These are phyloP conservation scores for Akebia trifoliata DNA, from an alignment of 164 flowering plant genomes.

Conservation along the genomic window DNA sequence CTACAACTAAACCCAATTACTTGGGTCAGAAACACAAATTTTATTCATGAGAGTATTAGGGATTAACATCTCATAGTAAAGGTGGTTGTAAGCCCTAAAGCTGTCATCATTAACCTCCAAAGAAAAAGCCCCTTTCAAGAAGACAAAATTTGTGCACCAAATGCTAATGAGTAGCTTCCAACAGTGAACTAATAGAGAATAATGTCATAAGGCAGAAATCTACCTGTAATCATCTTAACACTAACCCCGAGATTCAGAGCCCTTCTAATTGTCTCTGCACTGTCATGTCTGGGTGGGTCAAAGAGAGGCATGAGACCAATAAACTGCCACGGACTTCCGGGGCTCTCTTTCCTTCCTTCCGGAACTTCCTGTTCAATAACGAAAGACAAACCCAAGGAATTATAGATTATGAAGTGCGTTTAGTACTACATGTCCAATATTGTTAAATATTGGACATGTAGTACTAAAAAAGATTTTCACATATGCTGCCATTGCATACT, in stretches of 20 bases:
- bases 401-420: too few species aligned
- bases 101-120: background rate
- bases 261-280: slow-evolving; percentile 94
- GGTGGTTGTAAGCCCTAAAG: too few species aligned
- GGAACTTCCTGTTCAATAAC: slow-evolving; percentile 65
- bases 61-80: too few species aligned
- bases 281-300: slow-evolving; percentile 95
- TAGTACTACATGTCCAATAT: too few species aligned
- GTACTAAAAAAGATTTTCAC: too few species aligned
- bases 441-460: too few species aligned
- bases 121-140: too few species aligned
- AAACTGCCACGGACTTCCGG: slow-evolving; percentile 89
- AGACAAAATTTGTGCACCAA: too few species aligned
- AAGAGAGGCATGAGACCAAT: slow-evolving; percentile 87
- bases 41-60: slow-evolving; percentile 21
- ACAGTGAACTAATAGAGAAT: slow-evolving; percentile 6
- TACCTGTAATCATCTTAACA: slow-evolving; percentile 98
- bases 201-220: slow-evolving; percentile 6
- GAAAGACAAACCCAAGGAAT: background rate
- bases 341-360: slow-evolving; percentile 67
- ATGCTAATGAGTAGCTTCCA: too few species aligned
- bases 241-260: slow-evolving; percentile 91
- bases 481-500: too few species aligned
- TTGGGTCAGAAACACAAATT: background rate
- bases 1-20: background rate